A percentile compares a stretch with the other conserved stretches of the same genome.
phyloP scores from a whole-genome alignment of 352 stramenopile genomes.

The Phytophthora citricola region DNA sequence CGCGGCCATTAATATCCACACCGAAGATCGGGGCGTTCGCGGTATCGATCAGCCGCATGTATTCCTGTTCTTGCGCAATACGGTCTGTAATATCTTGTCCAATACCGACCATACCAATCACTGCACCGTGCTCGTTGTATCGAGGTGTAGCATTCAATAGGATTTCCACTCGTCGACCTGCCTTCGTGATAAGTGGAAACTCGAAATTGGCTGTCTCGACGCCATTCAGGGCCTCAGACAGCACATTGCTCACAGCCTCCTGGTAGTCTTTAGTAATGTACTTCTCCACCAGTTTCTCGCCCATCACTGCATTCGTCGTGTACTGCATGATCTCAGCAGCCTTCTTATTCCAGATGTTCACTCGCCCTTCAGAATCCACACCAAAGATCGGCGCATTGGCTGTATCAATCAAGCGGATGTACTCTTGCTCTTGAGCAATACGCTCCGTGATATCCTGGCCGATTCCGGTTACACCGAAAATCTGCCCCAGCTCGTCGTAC shows the following conservation, averaged over 20 bases:
- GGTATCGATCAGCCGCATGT: conserved; percentile 3
- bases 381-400: conserved; percentile 74
- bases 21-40: conserved; percentile 12
- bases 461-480: conserved; percentile 58
- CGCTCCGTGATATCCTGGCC: conserved; percentile 65
- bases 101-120: conserved; percentile 32
- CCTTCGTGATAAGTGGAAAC: conserved; percentile 22
- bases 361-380: conserved; percentile 50
- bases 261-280: conserved; percentile 34
- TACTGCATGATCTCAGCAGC: conserved; percentile 63
- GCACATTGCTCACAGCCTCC: conserved; percentile 15
- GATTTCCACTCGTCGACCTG: conserved; percentile 26
- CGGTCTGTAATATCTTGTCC: conserved; percentile 28
- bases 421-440: conserved; percentile 70
- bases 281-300: conserved; percentile 41
- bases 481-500: conserved; percentile 45
- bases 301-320: conserved; percentile 48
- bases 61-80: conserved; percentile 34
- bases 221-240: conserved; percentile 18
- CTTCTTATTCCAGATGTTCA: conserved; percentile 71
- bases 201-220: conserved; percentile 52
- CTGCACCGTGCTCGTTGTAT: conserved; percentile 25
- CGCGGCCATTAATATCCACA: conserved; percentile 15
- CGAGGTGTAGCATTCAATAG: conserved; percentile 31
- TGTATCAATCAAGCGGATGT: conserved; percentile 65